These are phyloP conservation scores for Mycena rosella DNA, from an alignment of 768 basidiomycete genomes.

Conservation along the genomic window DNA sequence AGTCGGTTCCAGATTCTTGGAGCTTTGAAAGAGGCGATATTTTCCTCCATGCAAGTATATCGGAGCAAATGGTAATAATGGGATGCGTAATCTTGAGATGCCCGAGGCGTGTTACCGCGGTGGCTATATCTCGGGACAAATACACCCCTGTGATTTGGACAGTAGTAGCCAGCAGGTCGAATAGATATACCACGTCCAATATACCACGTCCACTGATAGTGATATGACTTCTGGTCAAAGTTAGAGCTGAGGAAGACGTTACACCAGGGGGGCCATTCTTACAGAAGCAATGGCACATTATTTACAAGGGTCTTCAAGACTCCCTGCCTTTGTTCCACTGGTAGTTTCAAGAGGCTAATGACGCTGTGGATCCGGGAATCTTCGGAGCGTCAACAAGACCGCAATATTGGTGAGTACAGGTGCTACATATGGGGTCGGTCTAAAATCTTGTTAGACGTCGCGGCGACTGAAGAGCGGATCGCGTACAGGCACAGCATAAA, in stretches of 20 bases:
- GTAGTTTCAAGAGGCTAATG: background rate
- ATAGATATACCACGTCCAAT: too few relatives aligned
- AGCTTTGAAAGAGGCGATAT: background rate
- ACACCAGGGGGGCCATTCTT: background rate
- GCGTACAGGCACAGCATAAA: background rate
- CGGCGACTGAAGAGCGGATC: too few relatives aligned
- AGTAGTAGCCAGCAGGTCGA: background rate
- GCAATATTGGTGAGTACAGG: background rate
- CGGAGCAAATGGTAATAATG: background rate
- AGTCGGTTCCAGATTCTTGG: background rate
- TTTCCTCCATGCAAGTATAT: background rate
- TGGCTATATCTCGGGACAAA: background rate
- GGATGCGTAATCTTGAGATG: background rate
- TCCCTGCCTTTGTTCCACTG: background rate
- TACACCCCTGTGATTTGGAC: constrained; percentile 8
- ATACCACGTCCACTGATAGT: too few relatives aligned
- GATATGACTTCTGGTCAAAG: too few relatives aligned
- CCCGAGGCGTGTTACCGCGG: background rate
- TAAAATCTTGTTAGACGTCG: background rate
- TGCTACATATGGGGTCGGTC: background rate
- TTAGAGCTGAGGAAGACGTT: background rate
- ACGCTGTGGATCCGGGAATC: background rate
- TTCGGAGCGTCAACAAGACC: background rate
- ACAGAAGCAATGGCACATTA: background rate
- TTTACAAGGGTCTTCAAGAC: background rate